Evolutionary conservation across 1,139 yeast genomes (phyloP).

Genomic region (Zygosaccharomyces pseudobailii): DNA sequence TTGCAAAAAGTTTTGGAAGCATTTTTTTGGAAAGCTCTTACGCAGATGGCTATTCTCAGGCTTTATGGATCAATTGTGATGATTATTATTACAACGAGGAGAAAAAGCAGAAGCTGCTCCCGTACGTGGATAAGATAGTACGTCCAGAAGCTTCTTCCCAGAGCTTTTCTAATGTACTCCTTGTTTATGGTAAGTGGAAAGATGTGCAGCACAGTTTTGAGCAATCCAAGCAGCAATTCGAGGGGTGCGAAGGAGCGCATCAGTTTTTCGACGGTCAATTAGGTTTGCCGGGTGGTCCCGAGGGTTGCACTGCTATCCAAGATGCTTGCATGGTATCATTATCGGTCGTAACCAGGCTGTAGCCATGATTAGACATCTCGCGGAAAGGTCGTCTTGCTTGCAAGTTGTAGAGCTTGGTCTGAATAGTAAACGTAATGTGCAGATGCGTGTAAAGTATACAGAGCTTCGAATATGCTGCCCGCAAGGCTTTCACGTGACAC

Average conservation of each 20-base stretch:
- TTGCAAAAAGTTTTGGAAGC: conserved; percentile 55
- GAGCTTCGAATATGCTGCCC: too few species aligned
- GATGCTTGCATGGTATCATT: conserved; percentile 66
- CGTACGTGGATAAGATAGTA: conserved; percentile 20
- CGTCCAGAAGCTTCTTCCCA: conserved; percentile 4
- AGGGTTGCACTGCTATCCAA: conserved; percentile 44
- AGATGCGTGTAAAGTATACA: too few species aligned
- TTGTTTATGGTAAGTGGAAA: conserved; percentile 61
- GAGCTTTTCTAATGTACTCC: conserved; percentile 38
- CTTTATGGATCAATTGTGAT: conserved; percentile 63
- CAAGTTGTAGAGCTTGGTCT: too few species aligned
- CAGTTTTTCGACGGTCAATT: conserved; percentile 68
- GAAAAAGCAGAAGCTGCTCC: conserved; percentile 21
- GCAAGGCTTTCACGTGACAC: too few species aligned
- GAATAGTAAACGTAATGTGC: too few species aligned
- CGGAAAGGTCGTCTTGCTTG: background rate
- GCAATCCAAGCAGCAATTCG: conserved; percentile 44
- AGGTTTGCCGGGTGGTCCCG: conserved; percentile 50
- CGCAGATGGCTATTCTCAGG: conserved; percentile 65
- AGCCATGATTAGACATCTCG: background rate
- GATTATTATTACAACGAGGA: conserved; percentile 46
- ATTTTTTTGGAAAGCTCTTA: conserved; percentile 67
- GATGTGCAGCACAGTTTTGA: conserved; percentile 52
- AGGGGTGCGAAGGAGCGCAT: conserved; percentile 49
- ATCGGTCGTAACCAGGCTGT: conserved; percentile 7